phyloP scores from a whole-genome alignment of 495 filamentous ascomycete genomes.

The Neurospora sublineolata region DNA sequence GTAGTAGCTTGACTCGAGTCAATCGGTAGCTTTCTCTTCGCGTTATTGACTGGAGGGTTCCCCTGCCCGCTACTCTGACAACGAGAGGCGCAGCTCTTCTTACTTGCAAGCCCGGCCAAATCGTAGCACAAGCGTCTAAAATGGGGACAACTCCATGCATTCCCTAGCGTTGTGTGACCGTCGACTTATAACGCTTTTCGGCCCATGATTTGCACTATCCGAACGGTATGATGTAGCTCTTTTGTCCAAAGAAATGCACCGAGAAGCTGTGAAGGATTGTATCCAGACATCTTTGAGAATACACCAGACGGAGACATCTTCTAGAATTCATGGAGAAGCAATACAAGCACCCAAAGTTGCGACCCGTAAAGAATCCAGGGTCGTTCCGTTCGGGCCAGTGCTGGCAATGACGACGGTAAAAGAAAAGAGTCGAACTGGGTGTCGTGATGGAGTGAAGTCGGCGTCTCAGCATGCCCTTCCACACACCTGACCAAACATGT shows the following conservation, averaged over 20 bases:
- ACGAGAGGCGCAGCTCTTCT: background rate
- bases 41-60: background rate
- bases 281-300: background rate
- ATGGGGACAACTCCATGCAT: background rate
- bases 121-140: background rate
- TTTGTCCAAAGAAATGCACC: background rate
- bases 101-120: background rate
- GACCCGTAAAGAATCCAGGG: background rate
- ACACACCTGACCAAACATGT: background rate
- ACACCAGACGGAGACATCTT: background rate
- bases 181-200: background rate
- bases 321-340: background rate
- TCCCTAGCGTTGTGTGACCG: background rate
- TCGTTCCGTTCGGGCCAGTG: background rate
- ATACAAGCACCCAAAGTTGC: background rate
- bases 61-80: background rate
- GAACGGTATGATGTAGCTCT: background rate
- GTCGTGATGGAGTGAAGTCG: background rate
- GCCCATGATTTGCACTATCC: background rate
- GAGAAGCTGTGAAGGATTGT: background rate
- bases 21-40: background rate
- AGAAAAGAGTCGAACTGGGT: background rate
- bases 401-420: background rate
- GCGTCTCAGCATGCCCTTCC: background rate
- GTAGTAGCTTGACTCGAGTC: background rate